These are phyloP conservation scores for Pyrenochaeta sp. DNA, from an alignment of 2,329 filamentous ascomycete genomes.

Conservation along the genomic window DNA sequence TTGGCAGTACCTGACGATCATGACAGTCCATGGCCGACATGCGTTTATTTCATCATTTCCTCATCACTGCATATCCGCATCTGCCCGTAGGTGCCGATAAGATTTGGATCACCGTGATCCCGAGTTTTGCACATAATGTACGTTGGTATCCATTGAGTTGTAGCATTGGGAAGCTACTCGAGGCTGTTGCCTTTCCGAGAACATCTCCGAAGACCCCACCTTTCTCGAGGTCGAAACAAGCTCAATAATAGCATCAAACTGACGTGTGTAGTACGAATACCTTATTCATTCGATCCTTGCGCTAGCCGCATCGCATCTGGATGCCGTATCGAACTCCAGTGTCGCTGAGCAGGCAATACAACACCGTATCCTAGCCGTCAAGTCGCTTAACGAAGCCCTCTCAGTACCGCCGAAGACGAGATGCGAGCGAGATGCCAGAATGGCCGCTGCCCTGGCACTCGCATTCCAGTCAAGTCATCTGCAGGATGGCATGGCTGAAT, in stretches of 20 bases:
- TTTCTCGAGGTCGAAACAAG: background rate
- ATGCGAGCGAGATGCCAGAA: conserved; percentile 47
- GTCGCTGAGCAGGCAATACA: conserved; percentile 67
- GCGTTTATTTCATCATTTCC: conserved; percentile 74
- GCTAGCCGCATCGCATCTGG: conserved; percentile 72
- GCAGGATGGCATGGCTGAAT: conserved; percentile 48
- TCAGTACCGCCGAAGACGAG: conserved; percentile 43
- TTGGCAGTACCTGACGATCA: conserved; percentile 19
- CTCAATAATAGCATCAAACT: conserved; percentile 7
- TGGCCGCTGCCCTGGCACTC: conserved; percentile 48
- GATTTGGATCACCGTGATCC: conserved; percentile 73
- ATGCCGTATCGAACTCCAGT: conserved; percentile 57
- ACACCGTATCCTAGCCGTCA: conserved; percentile 72
- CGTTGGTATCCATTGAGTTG: conserved; percentile 28
- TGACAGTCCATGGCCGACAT: conserved; percentile 63
- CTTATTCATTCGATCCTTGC: conserved; percentile 76
- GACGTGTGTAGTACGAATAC: conserved; percentile 64
- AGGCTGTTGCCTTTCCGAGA: background rate
- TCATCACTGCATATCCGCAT: conserved; percentile 68
- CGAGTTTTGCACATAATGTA: conserved; percentile 72
- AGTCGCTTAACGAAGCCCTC: conserved; percentile 51
- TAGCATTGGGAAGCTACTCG: background rate
- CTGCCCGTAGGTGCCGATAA: conserved; percentile 71
- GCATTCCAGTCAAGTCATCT: conserved; percentile 51
- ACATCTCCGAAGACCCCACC: background rate